Conservation (phyloP, 2,329 filamentous ascomycete genomes). For the Teratosphaeria nubilosa region DNA sequence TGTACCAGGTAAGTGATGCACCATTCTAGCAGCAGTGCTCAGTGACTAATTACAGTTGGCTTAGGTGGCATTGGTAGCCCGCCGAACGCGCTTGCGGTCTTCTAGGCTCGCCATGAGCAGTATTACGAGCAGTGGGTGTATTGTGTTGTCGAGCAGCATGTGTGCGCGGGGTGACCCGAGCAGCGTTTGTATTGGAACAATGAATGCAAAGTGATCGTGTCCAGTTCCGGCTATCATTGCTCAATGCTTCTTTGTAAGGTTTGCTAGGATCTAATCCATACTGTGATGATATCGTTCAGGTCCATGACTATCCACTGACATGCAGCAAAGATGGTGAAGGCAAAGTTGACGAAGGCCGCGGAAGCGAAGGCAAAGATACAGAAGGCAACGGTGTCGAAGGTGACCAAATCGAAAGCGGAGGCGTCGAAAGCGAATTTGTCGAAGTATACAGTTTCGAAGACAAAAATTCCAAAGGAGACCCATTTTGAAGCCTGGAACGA, state of each 20-base stretch:
- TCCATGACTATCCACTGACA: neutral
- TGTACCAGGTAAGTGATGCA: conserved; percentile 23
- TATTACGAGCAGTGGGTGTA: neutral
- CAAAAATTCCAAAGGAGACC: neutral
- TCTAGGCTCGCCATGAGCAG: conserved; percentile 11
- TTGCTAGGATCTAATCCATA: neutral
- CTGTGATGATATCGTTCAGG: neutral
- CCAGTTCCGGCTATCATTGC: neutral
- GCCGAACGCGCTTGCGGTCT: conserved; percentile 26
- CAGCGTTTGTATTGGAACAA: neutral
- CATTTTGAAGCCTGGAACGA: neutral
- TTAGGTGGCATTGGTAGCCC: conserved; percentile 17
- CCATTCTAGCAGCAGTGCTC: too few species aligned
- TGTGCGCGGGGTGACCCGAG: neutral
- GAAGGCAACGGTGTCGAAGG: neutral
- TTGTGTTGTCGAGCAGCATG: neutral
- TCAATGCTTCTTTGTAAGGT: neutral
- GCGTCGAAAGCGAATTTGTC: neutral
- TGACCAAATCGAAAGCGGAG: neutral
- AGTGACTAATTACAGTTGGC: neutral
- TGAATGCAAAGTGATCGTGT: neutral
- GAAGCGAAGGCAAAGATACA: neutral
- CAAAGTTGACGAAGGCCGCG: neutral
- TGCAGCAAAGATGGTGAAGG: neutral
- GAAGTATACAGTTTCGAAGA: neutral